Base-by-base conservation (phyloP, 306 rosid species). In the Bauhinia variegata region DNA sequence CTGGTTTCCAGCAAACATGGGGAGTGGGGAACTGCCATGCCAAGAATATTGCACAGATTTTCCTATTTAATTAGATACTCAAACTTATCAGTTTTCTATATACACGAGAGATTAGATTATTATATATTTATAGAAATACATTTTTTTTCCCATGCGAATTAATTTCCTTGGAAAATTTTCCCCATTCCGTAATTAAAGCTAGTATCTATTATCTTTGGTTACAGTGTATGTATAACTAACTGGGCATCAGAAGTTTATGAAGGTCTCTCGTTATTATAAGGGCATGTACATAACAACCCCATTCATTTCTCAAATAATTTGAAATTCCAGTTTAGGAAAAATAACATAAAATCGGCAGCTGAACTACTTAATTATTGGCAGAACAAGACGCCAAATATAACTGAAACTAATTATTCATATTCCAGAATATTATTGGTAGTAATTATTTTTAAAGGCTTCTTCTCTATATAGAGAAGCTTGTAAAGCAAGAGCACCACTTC, bases 281-380 rank as follows among this genome's bases (percentile, higher is more conserved):
- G 18, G 52, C 41, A 5, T 36, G 41, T 23, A 23, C 2, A 36
- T 36, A 36, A 36, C 2, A 36, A 36, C 41, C 28, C 28, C 28
- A 23, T 23, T 36, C 2, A 36, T 36, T 36, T 36, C 41, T 36
- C 41, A 36, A 36, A 36, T 12, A 53, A 54, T 55, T 73, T 59
- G 46, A 54, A 68, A 32, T 56, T 56, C 60, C 37, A 66, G n/a
- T n/a, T n/a, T n/a, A n/a, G n/a, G n/a, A n/a, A 66, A 75, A 59
- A 54, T 43, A 43, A 46, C 41, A 58, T 5, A 44, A 31, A 60
- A n/a, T n/a, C n/a, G n/a, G n/a, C n/a, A n/a, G 39, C 42, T 9
- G 16, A 60, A 68, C 72, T 3, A 42, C 73, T 42, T 34, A 73
- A 73, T 74, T 28, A 50, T 63, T 69, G 28, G 65, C 58, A 49